Evolutionary conservation across 495 filamentous ascomycete genomes (phyloP).

Genomic region (Choiromyces venosus): DNA sequence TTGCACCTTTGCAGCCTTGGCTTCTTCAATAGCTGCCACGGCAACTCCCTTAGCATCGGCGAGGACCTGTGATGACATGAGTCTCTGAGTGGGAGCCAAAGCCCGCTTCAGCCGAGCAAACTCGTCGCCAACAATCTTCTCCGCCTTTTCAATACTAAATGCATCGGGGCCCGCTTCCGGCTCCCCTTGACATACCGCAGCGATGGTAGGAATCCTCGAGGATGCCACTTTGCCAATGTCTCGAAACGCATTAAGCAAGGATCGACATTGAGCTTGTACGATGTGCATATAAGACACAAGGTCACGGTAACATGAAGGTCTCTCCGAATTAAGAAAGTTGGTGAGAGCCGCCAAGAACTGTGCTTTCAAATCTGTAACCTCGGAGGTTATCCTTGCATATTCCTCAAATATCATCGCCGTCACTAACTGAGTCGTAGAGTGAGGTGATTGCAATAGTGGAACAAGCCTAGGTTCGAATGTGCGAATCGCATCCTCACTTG

Average conservation of each 20-base stretch:
- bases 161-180: slow-evolving; percentile 80
- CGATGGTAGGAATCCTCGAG: slow-evolving; percentile 67
- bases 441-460: slow-evolving; percentile 60
- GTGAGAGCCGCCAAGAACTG: slow-evolving; percentile 57
- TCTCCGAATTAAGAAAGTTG: slow-evolving; percentile 68
- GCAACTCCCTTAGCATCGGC: slow-evolving; percentile 66
- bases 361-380: slow-evolving; percentile 44
- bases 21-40: slow-evolving; percentile 66
- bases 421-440: slow-evolving; percentile 77
- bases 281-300: slow-evolving; percentile 81
- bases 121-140: slow-evolving; percentile 74
- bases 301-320: slow-evolving; percentile 77
- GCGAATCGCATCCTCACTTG: slow-evolving; percentile 45
- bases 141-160: slow-evolving; percentile 80
- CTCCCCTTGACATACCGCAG: slow-evolving; percentile 89
- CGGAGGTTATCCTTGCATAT: slow-evolving; percentile 58
- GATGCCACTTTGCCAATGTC: slow-evolving; percentile 73
- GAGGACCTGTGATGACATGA: slow-evolving; percentile 69
- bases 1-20: slow-evolving; percentile 67
- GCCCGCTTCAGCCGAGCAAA: slow-evolving; percentile 80
- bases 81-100: slow-evolving; percentile 73
- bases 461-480: slow-evolving; percentile 56
- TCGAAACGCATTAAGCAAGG: slow-evolving; percentile 79
- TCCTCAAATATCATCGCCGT: slow-evolving; percentile 84
- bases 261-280: slow-evolving; percentile 81